Evolutionary conservation across 768 basidiomycete genomes (phyloP), one percentile per base, ranked within the genome.

Genomic region (Suillus clintonianus): DNA sequence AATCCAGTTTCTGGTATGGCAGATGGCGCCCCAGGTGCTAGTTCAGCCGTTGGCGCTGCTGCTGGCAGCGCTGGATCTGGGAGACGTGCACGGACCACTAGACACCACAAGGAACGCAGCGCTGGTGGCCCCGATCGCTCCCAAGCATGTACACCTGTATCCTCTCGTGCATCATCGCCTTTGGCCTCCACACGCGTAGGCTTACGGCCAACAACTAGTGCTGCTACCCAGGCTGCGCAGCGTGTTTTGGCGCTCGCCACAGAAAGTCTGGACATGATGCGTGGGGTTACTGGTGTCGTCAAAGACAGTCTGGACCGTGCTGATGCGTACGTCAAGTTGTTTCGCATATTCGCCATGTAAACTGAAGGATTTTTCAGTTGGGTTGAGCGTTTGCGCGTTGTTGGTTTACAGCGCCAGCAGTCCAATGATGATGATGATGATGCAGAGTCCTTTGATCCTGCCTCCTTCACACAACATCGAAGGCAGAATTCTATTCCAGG

Each of bases 251-350:
- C 89, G 9, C 85, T 97, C 10, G 94, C 95, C 14, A 91, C 90
- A 15, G 95, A 97, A 79, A 95, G 94, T 71, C 71, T 97, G 75
- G 94, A 97, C 71, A 96, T 95, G 93, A 88, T 97, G 82, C 82
- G 89, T 34, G 87, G 91, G 34, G 92, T 95, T 34, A 92, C 92
- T n/a, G 83, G 86, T 5, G 92, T 96, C 27, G 90, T 96, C 64
- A 90, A 88, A 70, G 95, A 95, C 65, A 92, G 89, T 65, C 79
- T 96, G 74, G 94, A 95, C 73, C 82, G 89, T 61, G 95, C 94
- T 36, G 95, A 96, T 73, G 85, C 90, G 86, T 94, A 74, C 50
- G 89, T 85, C 9, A 15, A 66, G 45, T 3, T 58, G 37, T 60
- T 41, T 66, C 60, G n/a, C n/a, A 14, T 42, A 32, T 24, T 69